Evolutionary conservation across 129 eudicot genomes (phyloP), one percentile per base, ranked within the genome.

Genomic region (Silybum marianum): DNA sequence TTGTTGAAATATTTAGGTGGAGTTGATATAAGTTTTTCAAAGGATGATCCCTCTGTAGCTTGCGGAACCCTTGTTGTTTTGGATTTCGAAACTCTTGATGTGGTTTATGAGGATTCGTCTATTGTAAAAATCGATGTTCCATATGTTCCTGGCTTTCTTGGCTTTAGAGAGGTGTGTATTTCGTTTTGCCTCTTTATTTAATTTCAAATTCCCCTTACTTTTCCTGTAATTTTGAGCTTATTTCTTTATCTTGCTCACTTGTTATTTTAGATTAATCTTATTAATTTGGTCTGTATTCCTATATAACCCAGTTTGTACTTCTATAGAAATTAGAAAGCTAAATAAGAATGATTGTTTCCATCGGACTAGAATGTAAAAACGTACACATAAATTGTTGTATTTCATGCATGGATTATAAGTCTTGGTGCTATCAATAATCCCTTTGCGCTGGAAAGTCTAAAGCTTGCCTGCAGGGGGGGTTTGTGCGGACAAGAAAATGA

Each of bases 81-180:
- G 89, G 95, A 95, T 74, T 79, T 91, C 34, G 9, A 71, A 7
- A 87, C 91, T 63, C 90, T 90, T 4, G 83, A 88, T 80, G 89
- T 91, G 63, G 87, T 93, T 28, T 87, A 93, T 78, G 92, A 95
- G 74, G 98, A 89, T 88, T 95, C 69, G 26, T 51, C 76, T 73
- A 42, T 89, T 21, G 90, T 88, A n/a, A 75, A 60, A 81, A 90
- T 95, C 40, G 70, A 83, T 51, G 83, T 88, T 76, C 99, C 98
- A 0, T 95, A 95, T 84, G 79, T 95, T 81, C 88, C 99, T 76
- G 99, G 99, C 0, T 95, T 95, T 83, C 90, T 95, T 71, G 99
- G 95, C 14, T 95, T 95, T 73, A 90, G 99, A 87, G 99, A 95
- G 97, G 98, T 92, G 3, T 34, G 24, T 19, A 23, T 18, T 77